phyloP scores from a whole-genome alignment of 192 early-diverging fungal species.

The Coemansia sp. region DNA sequence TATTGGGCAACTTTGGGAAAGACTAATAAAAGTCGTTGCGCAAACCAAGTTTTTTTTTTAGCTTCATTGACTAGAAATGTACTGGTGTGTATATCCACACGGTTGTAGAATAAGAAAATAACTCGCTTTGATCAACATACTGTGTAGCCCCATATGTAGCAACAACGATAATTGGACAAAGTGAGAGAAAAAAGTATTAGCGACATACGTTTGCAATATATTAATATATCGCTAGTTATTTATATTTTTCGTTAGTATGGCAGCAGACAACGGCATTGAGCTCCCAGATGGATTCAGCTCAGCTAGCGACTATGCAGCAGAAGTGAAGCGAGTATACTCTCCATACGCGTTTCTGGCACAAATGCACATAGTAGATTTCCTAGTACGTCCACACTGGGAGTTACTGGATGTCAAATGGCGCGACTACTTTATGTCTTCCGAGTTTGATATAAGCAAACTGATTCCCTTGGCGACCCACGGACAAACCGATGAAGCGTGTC shows the following conservation, averaged over 20 bases:
- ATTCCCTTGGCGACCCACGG: conserved; percentile 40
- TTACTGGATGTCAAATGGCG: conserved; percentile 43
- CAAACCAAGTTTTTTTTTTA: no score
- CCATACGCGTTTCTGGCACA: conserved; percentile 30
- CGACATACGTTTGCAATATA: not conserved
- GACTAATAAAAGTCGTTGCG: no score
- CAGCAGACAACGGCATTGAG: conserved; percentile 14
- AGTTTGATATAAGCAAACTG: conserved; percentile 24
- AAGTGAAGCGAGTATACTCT: conserved; percentile 18
- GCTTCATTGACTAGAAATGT: no score
- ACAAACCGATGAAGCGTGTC: conserved; percentile 12
- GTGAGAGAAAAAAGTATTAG: not conserved
- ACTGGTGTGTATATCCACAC: no score
- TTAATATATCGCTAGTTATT: not conserved
- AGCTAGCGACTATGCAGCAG: conserved; percentile 31
- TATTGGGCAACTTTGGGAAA: no score
- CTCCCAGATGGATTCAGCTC: conserved; percentile 35
- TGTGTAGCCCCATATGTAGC: not conserved
- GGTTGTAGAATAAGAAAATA: no score
- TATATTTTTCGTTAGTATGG: not conserved
- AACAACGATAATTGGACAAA: not conserved
- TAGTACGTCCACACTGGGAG: conserved; percentile 40
- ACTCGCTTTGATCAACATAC: not conserved
- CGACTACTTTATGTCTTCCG: conserved; percentile 24
- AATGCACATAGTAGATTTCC: conserved; percentile 54